Evolutionary conservation across 495 filamentous ascomycete genomes (phyloP).

Genomic region (Letharia lupina): DNA sequence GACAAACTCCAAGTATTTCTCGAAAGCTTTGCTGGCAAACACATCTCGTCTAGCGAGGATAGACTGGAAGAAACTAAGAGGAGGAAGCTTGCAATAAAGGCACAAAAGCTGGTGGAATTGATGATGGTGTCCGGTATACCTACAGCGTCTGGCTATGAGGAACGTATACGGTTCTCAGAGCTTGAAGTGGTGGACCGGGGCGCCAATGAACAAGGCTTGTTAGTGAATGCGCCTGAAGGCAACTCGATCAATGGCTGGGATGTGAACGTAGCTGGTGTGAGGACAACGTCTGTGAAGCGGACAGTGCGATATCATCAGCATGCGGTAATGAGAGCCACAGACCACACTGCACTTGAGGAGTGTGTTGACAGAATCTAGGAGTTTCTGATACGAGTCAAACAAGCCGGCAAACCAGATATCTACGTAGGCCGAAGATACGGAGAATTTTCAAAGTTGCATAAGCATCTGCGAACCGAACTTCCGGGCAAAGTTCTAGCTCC

Average conservation of each 20-base stretch:
- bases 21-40: constrained; percentile 95
- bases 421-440: constrained; percentile 82
- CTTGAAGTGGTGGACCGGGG: constrained; percentile 92
- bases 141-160: constrained; percentile 94
- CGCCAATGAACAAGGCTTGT: constrained; percentile 79
- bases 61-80: constrained; percentile 93
- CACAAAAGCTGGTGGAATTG: constrained; percentile 87
- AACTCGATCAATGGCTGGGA: constrained; percentile 92
- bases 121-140: constrained; percentile 99
- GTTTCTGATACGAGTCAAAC: constrained; percentile 78
- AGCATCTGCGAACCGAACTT: constrained; percentile 70
- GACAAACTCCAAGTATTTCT: constrained; percentile 95
- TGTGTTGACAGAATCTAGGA: constrained; percentile 45
- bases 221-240: constrained; percentile 80
- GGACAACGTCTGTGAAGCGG: constrained; percentile 69
- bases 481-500: constrained; percentile 85
- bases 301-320: constrained; percentile 87
- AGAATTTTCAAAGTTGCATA: constrained; percentile 74
- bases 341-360: neutral
- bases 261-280: constrained; percentile 87
- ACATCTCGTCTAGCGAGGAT: constrained; percentile 94
- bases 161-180: constrained; percentile 90
- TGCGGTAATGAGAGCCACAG: constrained; percentile 52
- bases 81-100: constrained; percentile 82
- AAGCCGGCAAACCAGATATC: constrained; percentile 57